Base-by-base conservation (phyloP, 805 yeast genomes). In the Grigorovia jiainica region DNA sequence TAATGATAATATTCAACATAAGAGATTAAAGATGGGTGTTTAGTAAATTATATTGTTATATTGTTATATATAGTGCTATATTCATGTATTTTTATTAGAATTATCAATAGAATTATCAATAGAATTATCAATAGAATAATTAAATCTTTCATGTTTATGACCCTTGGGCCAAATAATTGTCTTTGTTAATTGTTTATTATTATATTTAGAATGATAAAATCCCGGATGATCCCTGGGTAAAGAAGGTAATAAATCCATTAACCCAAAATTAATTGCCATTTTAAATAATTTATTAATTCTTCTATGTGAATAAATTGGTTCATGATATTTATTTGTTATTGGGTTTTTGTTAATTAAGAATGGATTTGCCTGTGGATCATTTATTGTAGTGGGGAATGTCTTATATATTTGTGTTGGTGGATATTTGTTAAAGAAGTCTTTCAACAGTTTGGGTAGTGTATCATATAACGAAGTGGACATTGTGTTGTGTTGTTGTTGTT, bases 331-430 rank as follows among this genome's bases (percentile, higher is more conserved):
- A n/a, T 82, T 76, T 18, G 94, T 86, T 18, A 82, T 75, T 17
- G 94, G 87, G 60, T 87, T 87, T 55, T 74, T 82, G 61, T 86
- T 87, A 19, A 95, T 81, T 42, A 86, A 62, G 61, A 89, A 89
- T 41, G 97, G 97, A 63, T 89, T 89, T 51, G 87, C 83, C 46
- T 76, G 74, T 18, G 75, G 71, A 38, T 87, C 89, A 38, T 65
- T 66, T 18, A 84, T 78, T 23, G 75, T 65, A 2, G 84, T 75
- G 40, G 95, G 82, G 47, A 70, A 72, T 2, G 70, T 64, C 5
- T 85, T 68, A 60, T 87, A 89, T 50, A 72, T 59, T 16, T 73
- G 72, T 18, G 80, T 66, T 7, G 96, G 96, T 25, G 97, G 97
- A 57, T 77, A 85, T 60, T 76, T 80, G 39, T 76, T 70, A 66